phyloP scores from a whole-genome alignment of 345 rosid genomes.

The Gossypioides kirkii region DNA sequence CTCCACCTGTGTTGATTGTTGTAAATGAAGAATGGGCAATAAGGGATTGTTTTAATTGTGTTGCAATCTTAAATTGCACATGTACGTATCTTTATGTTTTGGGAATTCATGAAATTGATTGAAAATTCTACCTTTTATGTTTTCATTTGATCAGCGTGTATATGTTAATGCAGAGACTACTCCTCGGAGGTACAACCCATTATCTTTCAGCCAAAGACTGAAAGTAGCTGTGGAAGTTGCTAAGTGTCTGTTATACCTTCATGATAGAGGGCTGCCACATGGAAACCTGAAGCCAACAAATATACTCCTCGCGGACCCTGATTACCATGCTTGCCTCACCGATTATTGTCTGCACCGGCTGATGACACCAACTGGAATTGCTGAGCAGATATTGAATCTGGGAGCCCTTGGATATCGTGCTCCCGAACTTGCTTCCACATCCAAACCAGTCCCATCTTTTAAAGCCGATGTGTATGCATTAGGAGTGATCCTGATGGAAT shows the following conservation, averaged over 20 bases:
- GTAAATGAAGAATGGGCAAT: not conserved
- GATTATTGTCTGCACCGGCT: constrained; percentile 86
- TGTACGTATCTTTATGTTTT: constrained; percentile 6
- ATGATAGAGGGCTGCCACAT: constrained; percentile 76
- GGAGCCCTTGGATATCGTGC: constrained; percentile 94
- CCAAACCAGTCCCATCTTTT: constrained; percentile 62
- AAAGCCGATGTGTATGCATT: constrained; percentile 82
- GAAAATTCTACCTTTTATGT: not conserved
- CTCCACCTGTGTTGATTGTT: not conserved
- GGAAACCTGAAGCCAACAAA: constrained; percentile 90
- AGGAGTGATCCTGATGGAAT: constrained; percentile 89
- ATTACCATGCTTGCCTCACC: constrained; percentile 46
- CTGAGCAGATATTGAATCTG: constrained; percentile 81
- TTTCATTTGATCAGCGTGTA: not conserved
- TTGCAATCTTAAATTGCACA: constrained; percentile 1
- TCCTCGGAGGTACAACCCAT: constrained; percentile 72
- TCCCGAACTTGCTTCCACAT: constrained; percentile 62
- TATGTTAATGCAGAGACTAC: constrained; percentile 64
- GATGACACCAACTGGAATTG: constrained; percentile 76
- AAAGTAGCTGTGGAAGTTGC: constrained; percentile 80
- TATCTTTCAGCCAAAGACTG: constrained; percentile 75
- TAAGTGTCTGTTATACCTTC: constrained; percentile 63
- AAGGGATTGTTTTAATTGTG: not conserved
- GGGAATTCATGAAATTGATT: not conserved
- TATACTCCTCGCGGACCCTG: constrained; percentile 56